Conservation (phyloP, 1,284 basidiomycete genomes). For the Peniophora sp. region DNA sequence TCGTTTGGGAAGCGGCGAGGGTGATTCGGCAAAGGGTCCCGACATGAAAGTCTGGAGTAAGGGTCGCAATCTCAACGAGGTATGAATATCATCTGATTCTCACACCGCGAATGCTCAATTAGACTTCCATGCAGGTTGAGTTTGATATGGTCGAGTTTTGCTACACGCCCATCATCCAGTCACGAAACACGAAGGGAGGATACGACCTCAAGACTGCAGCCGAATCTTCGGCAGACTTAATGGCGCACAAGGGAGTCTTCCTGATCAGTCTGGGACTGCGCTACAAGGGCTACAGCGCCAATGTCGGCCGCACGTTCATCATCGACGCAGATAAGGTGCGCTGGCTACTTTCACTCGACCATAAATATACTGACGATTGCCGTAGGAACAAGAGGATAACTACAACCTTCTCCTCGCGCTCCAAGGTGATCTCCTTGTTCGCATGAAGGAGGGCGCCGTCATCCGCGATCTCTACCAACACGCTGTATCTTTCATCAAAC, state of each 20-base stretch:
- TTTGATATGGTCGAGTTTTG: conserved; percentile 87
- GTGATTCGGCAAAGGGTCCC: conserved; percentile 64
- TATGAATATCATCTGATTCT: conserved; percentile 29
- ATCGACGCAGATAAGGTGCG: conserved; percentile 86
- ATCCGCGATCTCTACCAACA: conserved; percentile 79
- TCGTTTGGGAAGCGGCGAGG: conserved; percentile 80
- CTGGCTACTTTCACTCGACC: conserved; percentile 1
- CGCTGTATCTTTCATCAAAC: conserved; percentile 66
- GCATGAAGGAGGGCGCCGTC: conserved; percentile 76
- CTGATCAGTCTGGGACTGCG: conserved; percentile 85
- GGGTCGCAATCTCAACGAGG: conserved; percentile 66
- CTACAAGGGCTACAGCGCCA: conserved; percentile 91
- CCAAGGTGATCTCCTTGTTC: conserved; percentile 70
- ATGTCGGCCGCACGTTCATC: conserved; percentile 89
- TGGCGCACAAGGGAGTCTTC: conserved; percentile 88
- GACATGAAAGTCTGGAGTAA: conserved; percentile 89
- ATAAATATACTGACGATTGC: conserved; percentile 4
- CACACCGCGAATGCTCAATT: not conserved
- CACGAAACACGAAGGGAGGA: conserved; percentile 70
- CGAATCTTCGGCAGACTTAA: conserved; percentile 76
- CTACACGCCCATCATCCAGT: conserved; percentile 94
- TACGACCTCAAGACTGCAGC: conserved; percentile 89
- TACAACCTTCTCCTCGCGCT: conserved; percentile 77
- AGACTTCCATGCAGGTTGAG: conserved; percentile 54
- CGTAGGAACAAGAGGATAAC: conserved; percentile 82